Evolutionary conservation across 2,329 filamentous ascomycete genomes (phyloP), one percentile per base, ranked within the genome.

Genomic region (Clonostachys rhizophaga): DNA sequence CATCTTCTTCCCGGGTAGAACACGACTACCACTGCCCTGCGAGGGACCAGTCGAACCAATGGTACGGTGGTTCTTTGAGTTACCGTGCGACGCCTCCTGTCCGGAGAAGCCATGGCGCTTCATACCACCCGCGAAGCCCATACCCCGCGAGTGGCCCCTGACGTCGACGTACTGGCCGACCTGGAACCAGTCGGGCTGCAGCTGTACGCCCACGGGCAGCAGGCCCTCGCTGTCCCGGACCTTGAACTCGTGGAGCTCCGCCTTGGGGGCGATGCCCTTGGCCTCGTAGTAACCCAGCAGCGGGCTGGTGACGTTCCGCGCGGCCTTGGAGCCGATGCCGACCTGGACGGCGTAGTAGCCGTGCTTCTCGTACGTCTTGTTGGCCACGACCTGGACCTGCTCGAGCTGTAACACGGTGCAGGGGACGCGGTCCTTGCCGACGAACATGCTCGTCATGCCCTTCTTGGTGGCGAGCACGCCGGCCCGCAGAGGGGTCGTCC

Each of bases 1-100:
- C 94, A 99, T 99, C 72, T 91, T 94, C 82, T 99, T 99, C 50
- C 94, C 94, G 1, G 94, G 94, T 62, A 91, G 74, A 20, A 99
- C 92, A 69, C 94, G 83, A 52, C 89, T 95, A 71, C 94, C 94
- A 63, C 87, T 85, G 54, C 94, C 94, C 70, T 99, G 94, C 57
- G 87, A 88, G 50, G 87, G 89, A 65, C 94, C 94, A 8, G 86
- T 79, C 34, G 90, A 92, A 76, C 94, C 94, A 72, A 96, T 89
- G 30, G 88, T 88, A 61, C 94, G 82, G 77, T 99, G 94, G 61
- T 89, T 91, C 72, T 91, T 84, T 62, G 91, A 96, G 71, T 95
- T 92, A 79, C 94, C 94, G 79, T 99, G 94, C 58, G 86, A 91
- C 48, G 90, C 89, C 56, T 84, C 87, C 74, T 99, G 94, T 58